Conservation (phyloP, 345 rosid species). For the Eucalyptus regnans region DNA sequence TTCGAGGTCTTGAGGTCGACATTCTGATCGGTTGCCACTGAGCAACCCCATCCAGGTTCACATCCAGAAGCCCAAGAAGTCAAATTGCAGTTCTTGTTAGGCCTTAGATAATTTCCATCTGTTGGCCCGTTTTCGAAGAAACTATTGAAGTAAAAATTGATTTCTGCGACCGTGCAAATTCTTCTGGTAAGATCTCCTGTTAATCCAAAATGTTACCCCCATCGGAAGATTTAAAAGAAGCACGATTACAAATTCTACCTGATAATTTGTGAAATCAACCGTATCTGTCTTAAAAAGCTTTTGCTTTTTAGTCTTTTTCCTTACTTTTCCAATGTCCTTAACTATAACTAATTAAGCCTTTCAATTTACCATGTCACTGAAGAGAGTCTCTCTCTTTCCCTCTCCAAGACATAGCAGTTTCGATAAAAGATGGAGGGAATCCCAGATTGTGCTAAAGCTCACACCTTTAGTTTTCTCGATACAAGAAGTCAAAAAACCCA, state of each 20-base stretch:
- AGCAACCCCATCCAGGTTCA: constrained; percentile 94
- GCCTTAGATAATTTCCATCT: constrained; percentile 24
- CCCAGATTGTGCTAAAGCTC: background rate
- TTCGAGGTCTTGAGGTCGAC: constrained; percentile 32
- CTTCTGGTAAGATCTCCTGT: constrained; percentile 60
- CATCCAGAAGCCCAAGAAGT: constrained; percentile 71
- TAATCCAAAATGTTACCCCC: background rate
- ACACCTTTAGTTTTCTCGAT: constrained; percentile 58
- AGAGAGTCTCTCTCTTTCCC: background rate
- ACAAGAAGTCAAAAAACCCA: constrained; percentile 58
- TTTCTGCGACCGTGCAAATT: constrained; percentile 75
- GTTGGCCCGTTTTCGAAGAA: constrained; percentile 19
- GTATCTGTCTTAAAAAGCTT: background rate
- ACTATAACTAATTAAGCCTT: background rate
- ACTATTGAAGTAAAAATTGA: constrained; percentile 50
- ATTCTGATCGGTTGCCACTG: constrained; percentile 10
- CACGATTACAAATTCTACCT: background rate
- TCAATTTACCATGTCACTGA: background rate
- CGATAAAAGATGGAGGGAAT: background rate
- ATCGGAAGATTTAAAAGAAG: background rate
- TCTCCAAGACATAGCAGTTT: background rate
- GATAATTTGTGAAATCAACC: background rate
- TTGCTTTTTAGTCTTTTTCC: background rate
- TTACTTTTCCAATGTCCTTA: background rate
- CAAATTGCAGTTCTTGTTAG: constrained; percentile 75